Conservation (phyloP, 2,329 filamentous ascomycete species). For the Grosmannia serpens region DNA sequence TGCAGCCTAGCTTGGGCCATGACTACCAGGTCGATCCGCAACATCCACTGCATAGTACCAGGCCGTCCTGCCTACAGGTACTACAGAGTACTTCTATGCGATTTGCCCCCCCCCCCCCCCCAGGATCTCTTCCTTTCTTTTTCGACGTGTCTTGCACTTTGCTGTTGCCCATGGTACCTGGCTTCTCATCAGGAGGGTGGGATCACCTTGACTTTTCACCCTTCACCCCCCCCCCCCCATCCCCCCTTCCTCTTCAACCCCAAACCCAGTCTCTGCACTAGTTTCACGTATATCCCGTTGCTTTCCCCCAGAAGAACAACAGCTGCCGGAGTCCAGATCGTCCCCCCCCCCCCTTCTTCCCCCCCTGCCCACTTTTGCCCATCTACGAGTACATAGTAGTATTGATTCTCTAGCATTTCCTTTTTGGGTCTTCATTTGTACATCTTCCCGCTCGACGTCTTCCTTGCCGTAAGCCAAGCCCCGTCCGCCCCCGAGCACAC, state of each 20-base stretch:
- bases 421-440: constrained; percentile 2
- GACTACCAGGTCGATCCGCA: constrained; percentile 2
- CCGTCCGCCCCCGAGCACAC: background rate
- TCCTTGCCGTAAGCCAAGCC: background rate
- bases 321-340: constrained; percentile 3
- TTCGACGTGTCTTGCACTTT: background rate
- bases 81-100: background rate
- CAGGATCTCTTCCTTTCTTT: background rate
- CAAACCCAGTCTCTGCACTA: background rate
- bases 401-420: constrained; percentile 3
- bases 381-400: background rate
- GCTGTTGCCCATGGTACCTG: background rate
- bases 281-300: constrained; percentile 3
- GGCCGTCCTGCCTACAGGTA: too few species aligned
- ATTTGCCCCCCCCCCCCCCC: background rate
- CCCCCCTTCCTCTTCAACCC: background rate
- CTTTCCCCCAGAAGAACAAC: background rate
- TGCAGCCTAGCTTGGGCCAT: background rate
- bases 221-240: background rate
- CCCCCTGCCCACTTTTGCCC: background rate
- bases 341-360: background rate
- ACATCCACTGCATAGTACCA: background rate
- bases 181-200: background rate
- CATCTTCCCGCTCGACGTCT: background rate
- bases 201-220: background rate